Percentiles rank a stretch among this genome's conserved stretches.
Conservation (phyloP, 108 stramenopile species). For the Mayamaea pseudoterrestris region DNA sequence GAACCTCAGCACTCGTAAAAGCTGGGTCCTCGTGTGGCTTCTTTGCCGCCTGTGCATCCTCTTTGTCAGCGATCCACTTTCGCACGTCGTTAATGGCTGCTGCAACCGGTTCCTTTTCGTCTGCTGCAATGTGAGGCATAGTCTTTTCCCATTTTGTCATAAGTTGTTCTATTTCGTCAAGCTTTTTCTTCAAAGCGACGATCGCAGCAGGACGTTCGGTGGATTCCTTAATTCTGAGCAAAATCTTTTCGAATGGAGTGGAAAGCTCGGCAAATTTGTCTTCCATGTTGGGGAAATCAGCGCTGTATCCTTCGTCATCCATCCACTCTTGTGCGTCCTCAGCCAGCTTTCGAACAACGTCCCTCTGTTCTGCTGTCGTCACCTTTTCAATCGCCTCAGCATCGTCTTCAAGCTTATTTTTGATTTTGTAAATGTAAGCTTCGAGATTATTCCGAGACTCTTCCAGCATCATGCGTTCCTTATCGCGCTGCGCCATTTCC, state of each 20-base stretch:
- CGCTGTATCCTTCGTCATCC: slow-evolving; percentile 88
- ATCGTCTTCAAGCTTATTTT: slow-evolving; percentile 73
- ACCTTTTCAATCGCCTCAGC: slow-evolving; percentile 72
- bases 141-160: slow-evolving; percentile 82
- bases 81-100: slow-evolving; percentile 55
- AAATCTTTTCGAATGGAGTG: slow-evolving; percentile 67
- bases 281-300: slow-evolving; percentile 72
- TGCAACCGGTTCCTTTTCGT: slow-evolving; percentile 74
- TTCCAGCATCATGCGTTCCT: slow-evolving; percentile 76
- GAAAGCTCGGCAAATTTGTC: slow-evolving; percentile 75
- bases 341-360: slow-evolving; percentile 56
- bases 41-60: slow-evolving; percentile 52
- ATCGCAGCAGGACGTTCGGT: slow-evolving; percentile 75
- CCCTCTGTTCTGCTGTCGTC: slow-evolving; percentile 90
- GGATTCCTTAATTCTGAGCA: slow-evolving; percentile 70
- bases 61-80: slow-evolving; percentile 70
- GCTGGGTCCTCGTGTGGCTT: slow-evolving; percentile 71
- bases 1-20: slow-evolving; percentile 72
- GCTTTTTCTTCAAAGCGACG: slow-evolving; percentile 36
- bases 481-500: slow-evolving; percentile 66
- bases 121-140: slow-evolving; percentile 85
- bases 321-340: slow-evolving; percentile 92
- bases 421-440: slow-evolving; percentile 82
- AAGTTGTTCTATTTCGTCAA: slow-evolving; percentile 51
- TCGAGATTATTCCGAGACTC: slow-evolving; percentile 92